Evolutionary conservation across 176 grass and related monocot genomes (phyloP), one percentile per base, ranked within the genome.

Genomic region (Triticum turgidum): DNA sequence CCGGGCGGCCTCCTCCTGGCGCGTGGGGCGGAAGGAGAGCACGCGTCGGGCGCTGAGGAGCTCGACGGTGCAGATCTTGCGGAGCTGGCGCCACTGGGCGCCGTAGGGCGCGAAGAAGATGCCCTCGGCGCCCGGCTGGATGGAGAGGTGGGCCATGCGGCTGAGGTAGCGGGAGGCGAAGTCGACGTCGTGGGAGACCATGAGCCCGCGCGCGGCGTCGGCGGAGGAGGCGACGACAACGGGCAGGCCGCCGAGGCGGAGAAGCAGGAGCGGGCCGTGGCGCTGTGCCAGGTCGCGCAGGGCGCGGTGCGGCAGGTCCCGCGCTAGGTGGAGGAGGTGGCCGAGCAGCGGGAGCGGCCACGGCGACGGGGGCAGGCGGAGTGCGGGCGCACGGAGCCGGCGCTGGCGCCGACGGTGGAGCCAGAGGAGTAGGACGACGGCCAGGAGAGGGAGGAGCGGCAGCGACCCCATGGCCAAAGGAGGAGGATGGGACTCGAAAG

Each of bases 191-290:
- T 4, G 68, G 14, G 86, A 38, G 22, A 9, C 62, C 80, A 88
- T 75, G 42, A 94, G 83, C 81, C 87, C 92, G 30, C 66, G 77
- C 1, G 89, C 86, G 1, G 83, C 86, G 0, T 83, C 83, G 7
- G 68, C 12, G 11, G 92, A 94, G 12, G 83, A 88, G 73, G 83
- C 65, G 8, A 94, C 58, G 21, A 91, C 25, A 29, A 81, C 84
- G 56, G 76, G 91, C 29, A 90, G 61, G 20, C 63, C 76, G 44
- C 89, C 86, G 22, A 94, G 86, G 12, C 77, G 69, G 82, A 94
- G 86, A 30, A 30, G 30, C 30, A 30, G 30, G 30, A 30, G 30
- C 30, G 30, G 30, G 30, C 30, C 30, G 30, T 30, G 30, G 30
- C 30, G 30, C 30, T 30, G 30, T 1, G 30, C 30, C 1, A 30